phyloP scores from a whole-genome alignment of 495 filamentous ascomycete genomes.

The Penicillium bialowiezense region DNA sequence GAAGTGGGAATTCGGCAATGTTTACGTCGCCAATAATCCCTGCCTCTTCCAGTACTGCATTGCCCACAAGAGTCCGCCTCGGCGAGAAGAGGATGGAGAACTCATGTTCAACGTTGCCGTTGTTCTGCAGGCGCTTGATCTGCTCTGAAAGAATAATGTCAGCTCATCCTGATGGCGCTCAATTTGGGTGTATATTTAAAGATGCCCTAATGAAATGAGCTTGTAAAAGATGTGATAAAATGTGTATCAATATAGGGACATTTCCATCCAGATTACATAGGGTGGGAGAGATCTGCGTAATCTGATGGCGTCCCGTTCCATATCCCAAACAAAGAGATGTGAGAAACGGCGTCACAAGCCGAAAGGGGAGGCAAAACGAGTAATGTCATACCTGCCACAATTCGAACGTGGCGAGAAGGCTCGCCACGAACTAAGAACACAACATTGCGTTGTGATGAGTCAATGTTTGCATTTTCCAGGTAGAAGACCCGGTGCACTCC shows the following conservation, averaged over 20 bases:
- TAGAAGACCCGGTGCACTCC: conserved; percentile 96
- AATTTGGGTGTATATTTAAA: conserved; percentile 29
- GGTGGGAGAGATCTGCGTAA: conserved; percentile 56
- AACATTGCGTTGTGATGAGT: conserved; percentile 90
- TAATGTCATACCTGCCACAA: conserved; percentile 77
- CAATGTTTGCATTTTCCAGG: conserved; percentile 89
- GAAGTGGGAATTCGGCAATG: conserved; percentile 78
- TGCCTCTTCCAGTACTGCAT: conserved; percentile 88
- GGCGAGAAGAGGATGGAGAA: conserved; percentile 94
- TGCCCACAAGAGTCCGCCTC: conserved; percentile 83
- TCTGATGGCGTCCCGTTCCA: conserved; percentile 57
- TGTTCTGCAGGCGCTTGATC: conserved; percentile 82
- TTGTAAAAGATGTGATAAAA: conserved; percentile 24
- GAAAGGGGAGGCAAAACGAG: background rate
- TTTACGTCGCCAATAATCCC: conserved; percentile 92
- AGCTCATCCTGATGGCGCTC: conserved; percentile 57
- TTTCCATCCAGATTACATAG: conserved; percentile 61
- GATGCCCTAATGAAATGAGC: conserved; percentile 47
- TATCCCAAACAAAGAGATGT: background rate
- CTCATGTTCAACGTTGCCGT: conserved; percentile 84
- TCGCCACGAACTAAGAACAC: conserved; percentile 90
- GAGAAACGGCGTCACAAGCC: conserved; percentile 1
- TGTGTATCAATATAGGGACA: conserved; percentile 58
- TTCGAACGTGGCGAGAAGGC: conserved; percentile 73
- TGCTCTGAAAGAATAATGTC: conserved; percentile 65